Base-by-base conservation (phyloP, 192 early-diverging fungal genomes). In the Podila minutissima region DNA sequence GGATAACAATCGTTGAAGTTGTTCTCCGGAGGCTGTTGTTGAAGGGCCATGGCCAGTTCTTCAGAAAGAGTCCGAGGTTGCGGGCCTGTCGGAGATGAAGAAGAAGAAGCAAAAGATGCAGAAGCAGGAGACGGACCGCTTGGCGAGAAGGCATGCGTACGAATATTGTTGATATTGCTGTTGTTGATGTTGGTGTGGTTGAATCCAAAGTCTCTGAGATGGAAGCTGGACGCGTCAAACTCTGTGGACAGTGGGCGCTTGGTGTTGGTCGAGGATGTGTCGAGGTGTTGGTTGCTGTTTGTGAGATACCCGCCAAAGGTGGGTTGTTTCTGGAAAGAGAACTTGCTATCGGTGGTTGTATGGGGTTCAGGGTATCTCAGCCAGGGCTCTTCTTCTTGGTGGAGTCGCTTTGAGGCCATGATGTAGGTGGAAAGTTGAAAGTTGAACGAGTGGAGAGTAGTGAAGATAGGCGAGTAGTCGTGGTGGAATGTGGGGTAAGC, bases 321-420 rank as follows among this genome's bases (percentile, higher is more conserved):
- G 12, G 12, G 0, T 41, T 1, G 38, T 8, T 41, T 0, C 6
- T 8, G 38, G 11, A 31, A 32, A 8, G 28, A 61, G 35, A 37
- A 61, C 35, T 68, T 66, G 59, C 66, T 68, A 7, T 58, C 35
- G 22, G 67, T 49, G 13, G 69, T 28, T 17, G 2, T 41, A 5
- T 35, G n/a, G 1, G 51, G 32, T 13, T 71, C 61, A 46, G 69
- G 75, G 48, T 72, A 79, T 13, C 59, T 65, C 11, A 79, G 70
- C 75, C 69, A 79, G 51, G 75, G 61, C 29, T 79, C 75, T 32
- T 79, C 75, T 51, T 79, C 66, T 4, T 65, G 70, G 15, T 68
- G 75, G n/a, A 64, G 64, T 59, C 66, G 55, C 49, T 72, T 71
- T 22, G 75, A 71, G 0, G 75, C 66, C 75, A 77, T 77, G 26